Percentiles rank a stretch among this genome's conserved stretches.
Evolutionary conservation across 1,139 yeast genomes (phyloP).

Genomic region (Hanseniaspora uvarum): DNA sequence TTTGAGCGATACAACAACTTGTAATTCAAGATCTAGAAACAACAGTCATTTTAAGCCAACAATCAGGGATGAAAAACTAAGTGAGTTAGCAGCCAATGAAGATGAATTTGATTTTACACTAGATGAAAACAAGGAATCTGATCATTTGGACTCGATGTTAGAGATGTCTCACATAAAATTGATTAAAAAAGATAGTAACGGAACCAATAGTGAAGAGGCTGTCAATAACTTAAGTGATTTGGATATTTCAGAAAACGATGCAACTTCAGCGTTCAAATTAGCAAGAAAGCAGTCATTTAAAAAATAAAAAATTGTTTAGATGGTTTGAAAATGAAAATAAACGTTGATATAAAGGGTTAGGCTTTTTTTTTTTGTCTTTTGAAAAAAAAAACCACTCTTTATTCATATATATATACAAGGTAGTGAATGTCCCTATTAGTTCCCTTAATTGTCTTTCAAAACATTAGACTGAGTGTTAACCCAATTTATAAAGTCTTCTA

Average conservation of each 20-base stretch:
- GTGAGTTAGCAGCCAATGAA: too few relatives aligned
- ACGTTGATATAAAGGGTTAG: too few relatives aligned
- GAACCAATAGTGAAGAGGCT: constrained; percentile 16
- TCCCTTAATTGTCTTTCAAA: not conserved
- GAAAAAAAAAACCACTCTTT: not conserved
- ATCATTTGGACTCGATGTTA: not conserved
- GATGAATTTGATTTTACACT: too few relatives aligned
- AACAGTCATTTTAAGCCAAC: not conserved
- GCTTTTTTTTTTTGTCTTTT: not conserved
- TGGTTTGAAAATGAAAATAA: too few relatives aligned
- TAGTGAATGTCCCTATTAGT: not conserved
- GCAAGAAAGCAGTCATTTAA: constrained; percentile 21
- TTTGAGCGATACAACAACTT: not conserved
- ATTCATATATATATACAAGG: not conserved
- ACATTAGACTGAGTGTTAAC: constrained; percentile 27
- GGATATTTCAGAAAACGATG: constrained; percentile 30
- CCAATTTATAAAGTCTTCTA: constrained; percentile 45
- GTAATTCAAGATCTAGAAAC: not conserved
- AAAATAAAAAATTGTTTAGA: too few relatives aligned
- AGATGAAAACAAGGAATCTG: not conserved
- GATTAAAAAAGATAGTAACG: not conserved
- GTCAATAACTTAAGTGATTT: constrained; percentile 17
- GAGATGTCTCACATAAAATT: not conserved
- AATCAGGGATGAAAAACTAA: not conserved
- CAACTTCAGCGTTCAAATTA: constrained; percentile 30